Percentiles rank a stretch among this genome's conserved stretches.
Conservation (phyloP, 2,329 filamentous ascomycete genomes). For the Talaromyces sp. region DNA sequence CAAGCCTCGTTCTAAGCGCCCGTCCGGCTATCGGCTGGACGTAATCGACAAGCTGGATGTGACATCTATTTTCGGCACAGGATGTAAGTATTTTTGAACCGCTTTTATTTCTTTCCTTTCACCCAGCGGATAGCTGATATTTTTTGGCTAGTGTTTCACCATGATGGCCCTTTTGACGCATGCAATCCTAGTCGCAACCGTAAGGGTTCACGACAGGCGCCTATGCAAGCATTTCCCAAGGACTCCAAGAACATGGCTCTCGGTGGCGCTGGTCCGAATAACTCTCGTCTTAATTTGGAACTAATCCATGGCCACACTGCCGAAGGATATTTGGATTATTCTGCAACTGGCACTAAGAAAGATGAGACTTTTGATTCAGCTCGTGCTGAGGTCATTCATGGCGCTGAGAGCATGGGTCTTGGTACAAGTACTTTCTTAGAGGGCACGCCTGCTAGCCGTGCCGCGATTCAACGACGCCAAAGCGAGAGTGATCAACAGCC, state of each 20-base stretch:
- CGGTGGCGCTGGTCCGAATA: conserved; percentile 79
- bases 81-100: conserved; percentile 57
- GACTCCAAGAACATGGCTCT: conserved; percentile 89
- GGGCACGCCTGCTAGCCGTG: conserved; percentile 78
- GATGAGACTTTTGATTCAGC: conserved; percentile 59
- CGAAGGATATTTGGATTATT: conserved; percentile 84
- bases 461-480: conserved; percentile 70
- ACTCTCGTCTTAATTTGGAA: conserved; percentile 74
- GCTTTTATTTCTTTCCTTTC: neutral
- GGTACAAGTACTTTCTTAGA: conserved; percentile 96
- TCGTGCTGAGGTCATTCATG: conserved; percentile 70
- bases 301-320: conserved; percentile 79
- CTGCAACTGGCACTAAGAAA: conserved; percentile 42
- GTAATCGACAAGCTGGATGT: conserved; percentile 96
- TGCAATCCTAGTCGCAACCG: conserved; percentile 92
- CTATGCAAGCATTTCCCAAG: conserved; percentile 94
- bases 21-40: conserved; percentile 55
- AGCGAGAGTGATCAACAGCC: conserved; percentile 57
- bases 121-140: neutral
- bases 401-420: conserved; percentile 74
- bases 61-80: conserved; percentile 89
- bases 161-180: conserved; percentile 95
- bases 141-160: conserved; percentile 73
- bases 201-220: conserved; percentile 72
- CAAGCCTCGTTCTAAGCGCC: conserved; percentile 39